Conservation (phyloP, 164 flowering plant species). For the Liquidambar formosana region DNA sequence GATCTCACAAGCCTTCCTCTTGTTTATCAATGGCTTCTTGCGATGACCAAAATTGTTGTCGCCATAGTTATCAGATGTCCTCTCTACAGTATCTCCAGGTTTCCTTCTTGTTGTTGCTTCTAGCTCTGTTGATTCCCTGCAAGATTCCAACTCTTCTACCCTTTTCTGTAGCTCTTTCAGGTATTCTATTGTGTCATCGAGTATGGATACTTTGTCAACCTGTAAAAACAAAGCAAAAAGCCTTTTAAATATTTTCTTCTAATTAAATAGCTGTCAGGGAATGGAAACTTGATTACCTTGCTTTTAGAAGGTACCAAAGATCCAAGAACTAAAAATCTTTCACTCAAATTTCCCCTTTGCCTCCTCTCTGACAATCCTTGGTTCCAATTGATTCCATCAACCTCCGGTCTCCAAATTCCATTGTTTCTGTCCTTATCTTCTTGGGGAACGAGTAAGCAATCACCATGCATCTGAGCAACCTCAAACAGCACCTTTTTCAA, state of each 20-base stretch:
- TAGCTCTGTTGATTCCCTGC: conserved; percentile 31
- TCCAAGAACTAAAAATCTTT: conserved; percentile 60
- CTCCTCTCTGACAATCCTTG: conserved; percentile 48
- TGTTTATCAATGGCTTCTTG: conserved; percentile 37
- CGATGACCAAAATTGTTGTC: conserved; percentile 15
- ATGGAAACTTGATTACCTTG: conserved; percentile 49
- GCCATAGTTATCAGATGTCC: conserved; percentile 69
- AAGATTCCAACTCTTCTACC: conserved; percentile 70
- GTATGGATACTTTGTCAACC: conserved; percentile 70
- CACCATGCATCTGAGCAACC: conserved; percentile 55
- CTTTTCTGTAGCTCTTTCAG: conserved; percentile 74
- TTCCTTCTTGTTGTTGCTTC: conserved; percentile 41
- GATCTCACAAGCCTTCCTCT: conserved; percentile 64
- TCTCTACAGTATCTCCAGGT: conserved; percentile 53
- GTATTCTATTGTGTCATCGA: conserved; percentile 71
- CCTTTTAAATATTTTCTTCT: not conserved
- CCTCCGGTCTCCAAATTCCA: conserved; percentile 34
- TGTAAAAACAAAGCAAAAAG: conserved; percentile 28
- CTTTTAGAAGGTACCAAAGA: conserved; percentile 64
- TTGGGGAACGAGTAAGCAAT: conserved; percentile 24
- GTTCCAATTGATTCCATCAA: conserved; percentile 34
- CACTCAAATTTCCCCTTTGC: conserved; percentile 35
- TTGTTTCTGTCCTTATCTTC: conserved; percentile 27
- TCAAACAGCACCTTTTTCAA: conserved; percentile 66
- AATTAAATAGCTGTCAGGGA: not conserved